Evolutionary conservation across 805 yeast genomes (phyloP).

Genomic region (Dipodascus geniculatus): DNA sequence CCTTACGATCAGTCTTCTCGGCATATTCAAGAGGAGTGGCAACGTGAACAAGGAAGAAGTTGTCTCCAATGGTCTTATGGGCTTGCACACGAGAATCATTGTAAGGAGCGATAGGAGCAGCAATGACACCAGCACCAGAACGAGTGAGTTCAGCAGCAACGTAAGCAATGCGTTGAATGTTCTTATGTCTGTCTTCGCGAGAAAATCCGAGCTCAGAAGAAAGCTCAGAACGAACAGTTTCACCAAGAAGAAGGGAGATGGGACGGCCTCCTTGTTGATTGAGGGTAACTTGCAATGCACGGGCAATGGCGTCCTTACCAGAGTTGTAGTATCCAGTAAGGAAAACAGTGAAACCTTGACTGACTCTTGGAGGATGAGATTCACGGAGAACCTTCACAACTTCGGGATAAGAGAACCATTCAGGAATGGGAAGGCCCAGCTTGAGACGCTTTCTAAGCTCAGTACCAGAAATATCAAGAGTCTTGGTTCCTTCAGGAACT

Average conservation of each 20-base stretch:
- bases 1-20: conserved; percentile 38
- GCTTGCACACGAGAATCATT: conserved; percentile 33
- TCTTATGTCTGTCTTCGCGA: conserved; percentile 28
- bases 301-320: conserved; percentile 54
- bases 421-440: conserved; percentile 83
- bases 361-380: conserved; percentile 81
- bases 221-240: conserved; percentile 29
- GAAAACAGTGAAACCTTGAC: conserved; percentile 78
- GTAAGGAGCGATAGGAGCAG: conserved; percentile 42
- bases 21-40: conserved; percentile 37
- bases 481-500: conserved; percentile 65
- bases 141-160: conserved; percentile 66
- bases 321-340: conserved; percentile 49
- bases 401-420: conserved; percentile 96
- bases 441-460: conserved; percentile 80
- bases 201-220: conserved; percentile 32
- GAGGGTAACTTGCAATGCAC: conserved; percentile 80
- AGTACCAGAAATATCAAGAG: conserved; percentile 89
- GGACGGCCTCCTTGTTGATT: conserved; percentile 86
- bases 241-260: conserved; percentile 45
- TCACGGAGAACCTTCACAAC: conserved; percentile 86
- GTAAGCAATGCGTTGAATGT: conserved; percentile 41
- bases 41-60: conserved; percentile 40
- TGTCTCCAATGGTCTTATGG: conserved; percentile 33
- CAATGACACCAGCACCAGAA: conserved; percentile 87